Evolutionary conservation across 2,329 filamentous ascomycete species (phyloP).

Genomic region (Arthrobotrys iridis): DNA sequence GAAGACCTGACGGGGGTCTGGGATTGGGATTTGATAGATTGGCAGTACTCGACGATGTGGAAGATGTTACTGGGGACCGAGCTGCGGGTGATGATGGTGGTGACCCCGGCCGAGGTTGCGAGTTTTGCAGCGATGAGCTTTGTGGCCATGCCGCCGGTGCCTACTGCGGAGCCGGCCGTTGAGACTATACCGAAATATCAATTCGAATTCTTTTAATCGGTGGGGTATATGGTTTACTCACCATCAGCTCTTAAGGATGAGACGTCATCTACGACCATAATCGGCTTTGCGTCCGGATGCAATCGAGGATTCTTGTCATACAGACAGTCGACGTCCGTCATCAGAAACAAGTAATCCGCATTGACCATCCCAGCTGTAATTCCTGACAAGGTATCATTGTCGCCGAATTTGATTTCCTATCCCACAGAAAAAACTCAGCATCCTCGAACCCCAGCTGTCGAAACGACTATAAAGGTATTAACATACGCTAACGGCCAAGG

Average conservation of each 20-base stretch:
- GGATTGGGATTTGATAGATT: conserved; percentile 67
- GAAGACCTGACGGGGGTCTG: conserved; percentile 49
- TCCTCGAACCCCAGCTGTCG: neutral
- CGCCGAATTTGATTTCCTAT: conserved; percentile 95
- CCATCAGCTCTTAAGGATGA: conserved; percentile 81
- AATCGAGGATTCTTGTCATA: conserved; percentile 95
- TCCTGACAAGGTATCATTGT: conserved; percentile 96
- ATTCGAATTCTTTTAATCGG: conserved; percentile 20
- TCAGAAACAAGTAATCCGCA: conserved; percentile 94
- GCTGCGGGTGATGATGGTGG: conserved; percentile 91
- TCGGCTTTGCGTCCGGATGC: conserved; percentile 84
- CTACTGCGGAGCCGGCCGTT: conserved; percentile 84
- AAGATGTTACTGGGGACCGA: conserved; percentile 93
- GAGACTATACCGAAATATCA: conserved; percentile 70
- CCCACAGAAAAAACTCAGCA: neutral
- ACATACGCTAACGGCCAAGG: conserved; percentile 80
- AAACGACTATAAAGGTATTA: neutral
- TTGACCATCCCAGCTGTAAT: conserved; percentile 98
- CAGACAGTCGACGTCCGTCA: conserved; percentile 98
- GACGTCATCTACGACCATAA: conserved; percentile 93
- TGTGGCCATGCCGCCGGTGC: conserved; percentile 96
- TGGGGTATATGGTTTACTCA: conserved; percentile 60
- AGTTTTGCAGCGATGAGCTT: conserved; percentile 94
- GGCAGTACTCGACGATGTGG: conserved; percentile 83
- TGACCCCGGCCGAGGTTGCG: conserved; percentile 92